Base-by-base conservation (phyloP, 345 rosid species). In the Acer negundo region DNA sequence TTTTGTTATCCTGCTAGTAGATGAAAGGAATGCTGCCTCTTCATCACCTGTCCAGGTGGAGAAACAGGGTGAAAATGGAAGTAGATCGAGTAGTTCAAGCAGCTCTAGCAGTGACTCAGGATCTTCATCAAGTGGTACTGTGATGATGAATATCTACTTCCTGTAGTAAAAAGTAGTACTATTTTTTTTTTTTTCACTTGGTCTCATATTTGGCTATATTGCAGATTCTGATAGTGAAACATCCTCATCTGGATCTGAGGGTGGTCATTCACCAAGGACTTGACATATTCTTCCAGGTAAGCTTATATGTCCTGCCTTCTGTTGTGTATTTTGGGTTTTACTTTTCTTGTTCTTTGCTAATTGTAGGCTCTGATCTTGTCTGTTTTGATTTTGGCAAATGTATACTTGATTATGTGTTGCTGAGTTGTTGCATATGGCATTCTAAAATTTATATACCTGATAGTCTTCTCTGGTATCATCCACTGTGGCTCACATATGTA, bases 41-140 rank as follows among this genome's bases (percentile, higher is more conserved):
- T 85, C 86, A 46, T 78, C 82, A 35, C 94, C 90, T 67, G 84
- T 80, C 80, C 92, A 81, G 83, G 89, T 51, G 70, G 94, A 84
- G 77, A 89, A 83, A 80, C 92, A 86, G 59, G 90, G 83, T 26
- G 85, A 87, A 72, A 88, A 90, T 78, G 82, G 87, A 51, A 92
- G 90, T 85, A 87, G 91, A 83, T 92, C 99, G 19, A 94, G 97
- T 86, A 94, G 98, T 81, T 96, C 99, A 70, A 92, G 93, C 87
- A 94, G 97, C 86, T 96, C 98, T 72, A 91, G 95, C 85, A 94
- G 99, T 86, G 94, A 89, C 81, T 94, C 98, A 72, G 97, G 95
- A 76, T 96, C 99, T 83, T 94, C 98, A 73, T 87, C 97, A 70
- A 96, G 98, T 83, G 99, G 99, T 96, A 96, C 74, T 42, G 58